These are phyloP conservation scores for Diplocarpon mali DNA, from an alignment of 2,329 filamentous ascomycete species.

Conservation along the genomic window DNA sequence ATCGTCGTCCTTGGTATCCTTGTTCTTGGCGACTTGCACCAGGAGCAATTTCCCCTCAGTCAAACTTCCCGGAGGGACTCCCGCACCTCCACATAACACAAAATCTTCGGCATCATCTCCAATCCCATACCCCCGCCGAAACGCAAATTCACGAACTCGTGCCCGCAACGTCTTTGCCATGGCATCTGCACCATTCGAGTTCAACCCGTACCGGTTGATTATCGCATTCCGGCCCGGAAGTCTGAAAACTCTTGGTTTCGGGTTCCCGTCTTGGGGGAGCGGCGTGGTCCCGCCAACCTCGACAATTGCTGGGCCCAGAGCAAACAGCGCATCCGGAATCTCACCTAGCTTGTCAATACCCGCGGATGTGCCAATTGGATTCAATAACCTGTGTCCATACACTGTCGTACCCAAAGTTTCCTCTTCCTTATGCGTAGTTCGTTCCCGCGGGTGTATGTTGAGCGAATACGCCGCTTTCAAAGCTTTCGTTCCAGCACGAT, in stretches of 20 bases:
- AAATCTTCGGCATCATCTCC: slow-evolving; percentile 53
- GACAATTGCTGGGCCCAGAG: slow-evolving; percentile 73
- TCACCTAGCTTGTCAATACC: slow-evolving; percentile 93
- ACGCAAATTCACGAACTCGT: slow-evolving; percentile 68
- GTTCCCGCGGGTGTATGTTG: slow-evolving; percentile 72
- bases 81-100: slow-evolving; percentile 67
- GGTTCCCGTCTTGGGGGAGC: slow-evolving; percentile 77
- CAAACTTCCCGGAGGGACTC: slow-evolving; percentile 74
- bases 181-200: slow-evolving; percentile 79
- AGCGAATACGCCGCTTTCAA: slow-evolving; percentile 64
- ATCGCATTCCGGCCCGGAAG: slow-evolving; percentile 73
- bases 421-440: slow-evolving; percentile 29
- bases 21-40: slow-evolving; percentile 96
- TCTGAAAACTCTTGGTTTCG: slow-evolving; percentile 78
- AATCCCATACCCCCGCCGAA: slow-evolving; percentile 52
- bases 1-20: slow-evolving; percentile 75
- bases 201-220: slow-evolving; percentile 93
- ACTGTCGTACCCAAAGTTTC: slow-evolving; percentile 41
- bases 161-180: slow-evolving; percentile 71
- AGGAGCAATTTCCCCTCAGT: slow-evolving; percentile 65
- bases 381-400: slow-evolving; percentile 66
- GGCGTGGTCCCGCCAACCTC: slow-evolving; percentile 90
- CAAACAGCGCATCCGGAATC: slow-evolving; percentile 74
- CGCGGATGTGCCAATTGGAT: slow-evolving; percentile 90
- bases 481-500: slow-evolving; percentile 62